phyloP scores from a whole-genome alignment of 148 eudicot species.

The Vaccinium macrocarpon region DNA sequence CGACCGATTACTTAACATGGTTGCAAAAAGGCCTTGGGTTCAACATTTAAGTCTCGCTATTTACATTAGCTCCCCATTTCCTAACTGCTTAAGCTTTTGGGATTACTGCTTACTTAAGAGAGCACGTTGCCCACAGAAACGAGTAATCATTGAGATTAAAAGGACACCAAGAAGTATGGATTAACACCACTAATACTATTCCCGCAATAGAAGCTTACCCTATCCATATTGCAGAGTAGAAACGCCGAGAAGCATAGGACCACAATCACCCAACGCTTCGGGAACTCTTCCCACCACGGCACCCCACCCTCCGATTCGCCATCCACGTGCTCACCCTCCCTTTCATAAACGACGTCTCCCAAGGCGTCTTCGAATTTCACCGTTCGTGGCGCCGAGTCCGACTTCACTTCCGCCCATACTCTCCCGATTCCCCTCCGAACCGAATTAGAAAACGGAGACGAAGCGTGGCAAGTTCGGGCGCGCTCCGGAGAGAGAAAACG shows the following conservation, averaged over 20 bases:
- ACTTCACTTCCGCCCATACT: conserved; percentile 58
- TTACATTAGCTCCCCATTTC: no score
- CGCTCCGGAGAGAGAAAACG: conserved; percentile 13
- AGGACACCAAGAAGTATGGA: background rate
- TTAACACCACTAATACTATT: background rate
- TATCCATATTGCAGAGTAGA: conserved; percentile 95
- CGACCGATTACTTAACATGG: no score
- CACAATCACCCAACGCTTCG: conserved; percentile 86
- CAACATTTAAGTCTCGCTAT: no score
- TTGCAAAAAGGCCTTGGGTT: no score
- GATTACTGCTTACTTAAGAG: background rate
- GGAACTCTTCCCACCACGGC: conserved; percentile 84
- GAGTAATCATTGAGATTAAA: background rate
- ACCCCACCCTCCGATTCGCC: conserved; percentile 21
- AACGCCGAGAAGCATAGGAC: conserved; percentile 84
- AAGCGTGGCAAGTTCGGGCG: conserved; percentile 14
- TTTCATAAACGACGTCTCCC: conserved; percentile 13
- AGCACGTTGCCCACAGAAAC: background rate
- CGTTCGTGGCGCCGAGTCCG: conserved; percentile 29
- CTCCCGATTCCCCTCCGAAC: conserved; percentile 32
- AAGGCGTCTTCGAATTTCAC: conserved; percentile 28
- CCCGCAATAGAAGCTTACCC: conserved; percentile 40
- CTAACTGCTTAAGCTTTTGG: no score
- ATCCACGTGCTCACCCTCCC: conserved; percentile 14
- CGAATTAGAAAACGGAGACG: conserved; percentile 17